Base-by-base conservation (phyloP, 2,329 filamentous ascomycete genomes). In the Tolypocladium ovalisporum region DNA sequence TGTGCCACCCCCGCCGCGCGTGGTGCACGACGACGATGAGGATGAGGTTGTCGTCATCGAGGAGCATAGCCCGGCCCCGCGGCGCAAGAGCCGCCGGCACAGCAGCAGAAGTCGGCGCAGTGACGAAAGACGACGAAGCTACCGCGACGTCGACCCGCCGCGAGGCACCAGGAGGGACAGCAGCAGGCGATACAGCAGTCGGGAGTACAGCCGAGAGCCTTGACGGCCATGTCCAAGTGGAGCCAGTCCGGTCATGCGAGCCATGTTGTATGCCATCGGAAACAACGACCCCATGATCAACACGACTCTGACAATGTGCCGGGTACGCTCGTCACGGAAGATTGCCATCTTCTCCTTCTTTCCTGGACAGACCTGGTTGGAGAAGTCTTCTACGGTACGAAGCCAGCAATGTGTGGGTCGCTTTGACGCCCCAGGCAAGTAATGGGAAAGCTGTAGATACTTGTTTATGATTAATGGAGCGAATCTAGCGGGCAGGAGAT, bases 41-140 rank as follows among this genome's bases (percentile, higher is more conserved):
- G 71, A 74, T 51, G 75, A 78, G 68, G 68, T 72, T 17, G 65
- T 72, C 1, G 70, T 72, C 19, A 66, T 70, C 49, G 70, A 72
- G 60, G 70, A 72, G 63, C 65, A 70, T 49, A 54, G 42, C 34
- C 42, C 56, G 22, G 27, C 52, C 4, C 65, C 62, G 54, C 65
- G 59, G 47, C 56, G 37, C 60, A 65, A 59, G 34, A 63, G 64
- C 37, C 60, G 64, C 35, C 61, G 64, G 24, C 52, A 58, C 10
- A 62, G 62, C 53, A 54, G 61, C 13, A 62, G 63, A 36, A 17
- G 57, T 27, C 39, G 47, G 2, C 40, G 49, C 54, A 51, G 47
- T 29, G 47, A 51, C 42, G 54, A n/a, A 36, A 44, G 40, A 29
- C 51, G 37, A 8, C 24, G 37, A 19, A 52, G 27, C 52, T 52